Evolutionary conservation across 495 filamentous ascomycete genomes (phyloP).

Genomic region (Hypoxylon cercidicola): DNA sequence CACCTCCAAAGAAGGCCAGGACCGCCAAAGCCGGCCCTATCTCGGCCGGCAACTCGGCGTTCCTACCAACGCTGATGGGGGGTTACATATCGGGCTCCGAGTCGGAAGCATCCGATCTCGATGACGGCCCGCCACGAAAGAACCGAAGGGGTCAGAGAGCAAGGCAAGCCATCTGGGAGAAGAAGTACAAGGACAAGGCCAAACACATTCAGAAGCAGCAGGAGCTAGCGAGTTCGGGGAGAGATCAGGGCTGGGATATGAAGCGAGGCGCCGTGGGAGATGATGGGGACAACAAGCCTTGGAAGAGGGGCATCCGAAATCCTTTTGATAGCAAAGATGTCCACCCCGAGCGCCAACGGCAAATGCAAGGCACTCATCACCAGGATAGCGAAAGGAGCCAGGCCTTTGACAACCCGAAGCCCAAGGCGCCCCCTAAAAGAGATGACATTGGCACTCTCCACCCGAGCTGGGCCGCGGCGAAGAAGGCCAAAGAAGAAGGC

Average conservation of each 20-base stretch:
- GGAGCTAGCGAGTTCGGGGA: conserved; percentile 42
- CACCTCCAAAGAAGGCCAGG: conserved; percentile 53
- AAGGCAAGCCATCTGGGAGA: conserved; percentile 87
- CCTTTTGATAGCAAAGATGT: conserved; percentile 42
- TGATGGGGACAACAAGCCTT: conserved; percentile 51
- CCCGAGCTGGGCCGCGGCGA: conserved; percentile 93
- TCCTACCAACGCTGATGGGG: conserved; percentile 88
- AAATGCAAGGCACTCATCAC: conserved; percentile 21
- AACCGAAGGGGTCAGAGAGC: conserved; percentile 92
- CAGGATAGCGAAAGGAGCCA: conserved; percentile 19
- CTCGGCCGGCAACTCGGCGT: conserved; percentile 64
- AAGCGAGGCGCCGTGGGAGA: conserved; percentile 56
- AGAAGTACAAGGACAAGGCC: conserved; percentile 82
- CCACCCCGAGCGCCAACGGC: conserved; percentile 41
- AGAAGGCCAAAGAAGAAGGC: conserved; percentile 80
- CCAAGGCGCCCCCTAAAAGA: conserved; percentile 54
- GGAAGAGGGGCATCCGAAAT: conserved; percentile 55
- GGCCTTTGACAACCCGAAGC: conserved; percentile 41
- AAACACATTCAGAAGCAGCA: conserved; percentile 72
- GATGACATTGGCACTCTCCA: conserved; percentile 77
- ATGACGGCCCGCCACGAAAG: conserved; percentile 63
- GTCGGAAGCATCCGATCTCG: conserved; percentile 62
- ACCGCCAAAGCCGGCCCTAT: conserved; percentile 36
- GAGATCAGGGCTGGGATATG: conserved; percentile 65
- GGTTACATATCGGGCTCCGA: conserved; percentile 95